Base-by-base conservation (phyloP, 805 yeast species). In the Vanderwaltozyma verrucispora region DNA sequence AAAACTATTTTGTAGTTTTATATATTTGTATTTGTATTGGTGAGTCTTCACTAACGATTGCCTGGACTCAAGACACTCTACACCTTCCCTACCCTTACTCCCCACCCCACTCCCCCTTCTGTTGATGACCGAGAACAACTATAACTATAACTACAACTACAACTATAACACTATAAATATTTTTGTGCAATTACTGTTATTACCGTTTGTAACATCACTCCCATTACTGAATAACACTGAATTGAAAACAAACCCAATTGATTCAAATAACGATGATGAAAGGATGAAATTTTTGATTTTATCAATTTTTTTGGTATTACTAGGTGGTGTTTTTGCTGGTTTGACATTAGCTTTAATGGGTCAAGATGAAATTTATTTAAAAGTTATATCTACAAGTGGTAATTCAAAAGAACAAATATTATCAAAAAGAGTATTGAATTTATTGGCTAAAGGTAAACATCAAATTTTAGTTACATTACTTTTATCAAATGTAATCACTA, bases 301-400 rank as follows among this genome's bases (percentile, higher is more conserved):
- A 12, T 79, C 92, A 1, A 68, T 71, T 6, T 46, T 65, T 17
- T 65, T 84, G 18, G 94, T 84, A 1, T 51, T 85, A 26, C 65
- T 81, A 4, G 95, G 95, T 41, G 95, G 95, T 47, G 77, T 82
- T n/a, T 85, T 85, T 68, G 94, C 95, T 5, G 95, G 94, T 7
- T 68, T 89, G 30, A 92, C 98, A n/a, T 67, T 89, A 34, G 97
- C 92, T 2, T 71, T 89, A 10, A 89, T 89, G 98, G 97, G 97
- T 48, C 97, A 89, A 60, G 97, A 89, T 59, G 97, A 89, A 60
- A 89, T 89, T 18, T 85, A 88, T 51, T 68, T 89, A 43, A 89
- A 85, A 60, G 98, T 89, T 11, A 80, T 89, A 43, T 78, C 87
- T 38, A 75, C 81, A 32, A 75, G 87, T n/a, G 97, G 98, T n/a